Evolutionary conservation across 2,329 filamentous ascomycete species (phyloP).

Genomic region (Alternaria postmessia): DNA sequence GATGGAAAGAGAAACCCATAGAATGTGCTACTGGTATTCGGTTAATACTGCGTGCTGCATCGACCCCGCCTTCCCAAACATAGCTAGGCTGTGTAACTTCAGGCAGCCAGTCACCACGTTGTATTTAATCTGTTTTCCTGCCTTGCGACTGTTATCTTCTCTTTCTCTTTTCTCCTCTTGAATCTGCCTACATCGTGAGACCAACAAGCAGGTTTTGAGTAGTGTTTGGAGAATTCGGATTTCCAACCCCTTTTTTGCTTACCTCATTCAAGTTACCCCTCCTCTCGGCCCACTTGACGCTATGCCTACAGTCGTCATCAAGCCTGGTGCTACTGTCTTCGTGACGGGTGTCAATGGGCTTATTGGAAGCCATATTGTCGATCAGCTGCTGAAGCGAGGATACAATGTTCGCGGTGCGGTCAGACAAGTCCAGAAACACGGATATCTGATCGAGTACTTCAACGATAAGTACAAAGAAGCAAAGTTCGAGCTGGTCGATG

Average conservation of each 20-base stretch:
- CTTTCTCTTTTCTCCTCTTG: not conserved
- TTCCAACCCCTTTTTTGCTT: conserved; percentile 19
- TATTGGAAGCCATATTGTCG: conserved; percentile 43
- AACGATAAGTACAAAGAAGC: conserved; percentile 28
- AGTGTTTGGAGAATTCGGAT: not conserved
- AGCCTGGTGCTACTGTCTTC: conserved; percentile 39
- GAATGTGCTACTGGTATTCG: not conserved
- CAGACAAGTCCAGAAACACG: conserved; percentile 38
- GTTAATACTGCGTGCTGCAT: not conserved
- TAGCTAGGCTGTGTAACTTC: conserved; percentile 11
- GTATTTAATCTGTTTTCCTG: not conserved
- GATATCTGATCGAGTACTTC: conserved; percentile 45
- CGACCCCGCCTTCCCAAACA: conserved; percentile 14
- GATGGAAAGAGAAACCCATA: no score
- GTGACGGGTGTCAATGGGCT: conserved; percentile 50
- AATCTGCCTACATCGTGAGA: not conserved
- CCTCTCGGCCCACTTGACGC: not conserved
- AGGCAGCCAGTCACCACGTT: not conserved
- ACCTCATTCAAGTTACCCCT: conserved; percentile 9
- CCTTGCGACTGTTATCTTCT: not conserved
- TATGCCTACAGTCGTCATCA: conserved; percentile 29
- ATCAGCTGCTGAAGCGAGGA: conserved; percentile 41
- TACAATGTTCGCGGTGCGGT: conserved; percentile 49
- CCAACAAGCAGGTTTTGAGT: not conserved
- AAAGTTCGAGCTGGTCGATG: conserved; percentile 40